phyloP scores from a whole-genome alignment of 495 filamentous ascomycete species.

The Friedmanniomyces simplex region DNA sequence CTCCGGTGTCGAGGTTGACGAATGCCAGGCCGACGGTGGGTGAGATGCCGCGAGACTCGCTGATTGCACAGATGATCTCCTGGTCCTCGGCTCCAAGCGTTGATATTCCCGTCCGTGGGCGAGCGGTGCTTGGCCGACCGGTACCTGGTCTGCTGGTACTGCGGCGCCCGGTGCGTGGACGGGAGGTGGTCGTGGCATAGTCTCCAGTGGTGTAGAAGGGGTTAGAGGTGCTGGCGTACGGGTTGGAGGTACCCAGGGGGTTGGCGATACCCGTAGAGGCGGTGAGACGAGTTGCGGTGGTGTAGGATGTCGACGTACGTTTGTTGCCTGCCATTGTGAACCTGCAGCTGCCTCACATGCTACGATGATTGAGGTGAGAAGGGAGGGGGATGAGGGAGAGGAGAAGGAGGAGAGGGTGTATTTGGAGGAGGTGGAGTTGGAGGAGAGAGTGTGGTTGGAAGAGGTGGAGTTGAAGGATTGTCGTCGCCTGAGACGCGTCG shows the following conservation, averaged over 20 bases:
- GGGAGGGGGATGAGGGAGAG: neutral
- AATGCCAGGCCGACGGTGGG: constrained; percentile 84
- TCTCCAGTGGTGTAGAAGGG: constrained; percentile 12
- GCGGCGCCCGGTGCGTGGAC: constrained; percentile 35
- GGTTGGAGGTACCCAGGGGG: neutral
- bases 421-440: neutral
- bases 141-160: constrained; percentile 38
- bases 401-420: neutral
- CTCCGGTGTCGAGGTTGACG: constrained; percentile 72
- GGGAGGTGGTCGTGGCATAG: constrained; percentile 28
- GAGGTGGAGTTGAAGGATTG: neutral
- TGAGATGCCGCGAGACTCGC: constrained; percentile 75
- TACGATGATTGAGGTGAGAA: neutral
- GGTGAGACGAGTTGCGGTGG: neutral
- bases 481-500: neutral
- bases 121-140: constrained; percentile 26
- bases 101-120: constrained; percentile 60
- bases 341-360: neutral
- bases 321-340: constrained; percentile 4
- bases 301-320: constrained; percentile 15
- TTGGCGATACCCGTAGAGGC: neutral
- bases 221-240: constrained; percentile 4
- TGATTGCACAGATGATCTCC: constrained; percentile 79
- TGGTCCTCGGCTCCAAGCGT: constrained; percentile 51
- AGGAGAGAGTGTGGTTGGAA: neutral